Conservation (phyloP, 176 grass and related monocot genomes). For the Aechmea fasciata region DNA sequence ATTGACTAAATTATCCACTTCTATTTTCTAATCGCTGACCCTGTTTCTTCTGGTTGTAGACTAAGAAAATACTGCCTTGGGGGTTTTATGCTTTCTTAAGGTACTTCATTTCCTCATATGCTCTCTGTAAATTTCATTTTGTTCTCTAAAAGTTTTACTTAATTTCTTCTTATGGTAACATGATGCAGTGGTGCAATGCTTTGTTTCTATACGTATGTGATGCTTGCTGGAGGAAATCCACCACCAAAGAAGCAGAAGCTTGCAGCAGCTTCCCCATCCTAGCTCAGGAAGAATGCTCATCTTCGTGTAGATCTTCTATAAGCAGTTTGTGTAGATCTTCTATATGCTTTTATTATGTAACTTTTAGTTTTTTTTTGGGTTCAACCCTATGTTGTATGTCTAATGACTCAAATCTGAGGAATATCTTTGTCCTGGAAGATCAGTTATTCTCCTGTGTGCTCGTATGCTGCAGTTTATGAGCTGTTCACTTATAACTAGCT, state of each 20-base stretch:
- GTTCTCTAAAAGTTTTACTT: neutral
- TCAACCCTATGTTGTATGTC: too few species aligned
- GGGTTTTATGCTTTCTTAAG: conserved; percentile 51
- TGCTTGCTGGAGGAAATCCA: conserved; percentile 51
- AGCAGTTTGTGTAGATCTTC: too few species aligned
- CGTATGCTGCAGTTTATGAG: too few species aligned
- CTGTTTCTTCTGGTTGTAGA: conserved; percentile 24
- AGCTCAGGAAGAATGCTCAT: neutral
- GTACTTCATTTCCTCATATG: conserved; percentile 20
- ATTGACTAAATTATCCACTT: neutral
- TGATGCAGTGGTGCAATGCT: conserved; percentile 35
- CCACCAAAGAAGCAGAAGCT: conserved; percentile 54
- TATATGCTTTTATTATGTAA: too few species aligned
- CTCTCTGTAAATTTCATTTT: neutral
- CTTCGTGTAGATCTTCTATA: too few species aligned
- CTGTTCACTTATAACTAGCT: too few species aligned
- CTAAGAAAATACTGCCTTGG: conserved; percentile 52
- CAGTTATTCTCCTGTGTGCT: too few species aligned
- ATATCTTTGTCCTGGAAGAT: too few species aligned
- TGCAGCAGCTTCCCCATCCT: conserved; percentile 5
- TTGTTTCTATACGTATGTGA: conserved; percentile 45
- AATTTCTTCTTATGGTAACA: neutral
- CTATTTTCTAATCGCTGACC: conserved; percentile 11
- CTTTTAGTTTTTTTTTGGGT: too few species aligned
- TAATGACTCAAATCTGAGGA: too few species aligned